Evolutionary conservation across 345 rosid species (phyloP).

Genomic region (Mallotus nudiflorus): DNA sequence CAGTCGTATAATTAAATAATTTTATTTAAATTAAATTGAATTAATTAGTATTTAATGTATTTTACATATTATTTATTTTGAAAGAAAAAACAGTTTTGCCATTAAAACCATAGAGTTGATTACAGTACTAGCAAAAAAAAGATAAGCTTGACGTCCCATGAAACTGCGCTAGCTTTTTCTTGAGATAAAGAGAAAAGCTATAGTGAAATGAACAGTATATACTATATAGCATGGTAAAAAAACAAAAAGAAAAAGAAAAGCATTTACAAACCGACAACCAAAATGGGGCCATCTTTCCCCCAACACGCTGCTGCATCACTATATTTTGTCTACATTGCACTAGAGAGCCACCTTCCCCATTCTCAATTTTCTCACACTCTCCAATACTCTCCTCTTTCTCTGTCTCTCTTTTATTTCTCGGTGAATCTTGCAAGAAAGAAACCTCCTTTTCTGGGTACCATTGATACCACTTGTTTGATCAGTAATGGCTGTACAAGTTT

Average conservation of each 20-base stretch:
- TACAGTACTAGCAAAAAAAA: too few relatives aligned
- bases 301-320: slow-evolving; percentile 3
- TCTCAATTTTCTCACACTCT: neutral
- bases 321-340: slow-evolving; percentile 5
- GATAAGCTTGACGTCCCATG: slow-evolving; percentile 8
- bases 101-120: too few relatives aligned
- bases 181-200: neutral
- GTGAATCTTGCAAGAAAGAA: slow-evolving; percentile 3
- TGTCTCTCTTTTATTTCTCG: neutral
- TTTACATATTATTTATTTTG: too few relatives aligned
- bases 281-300: slow-evolving; percentile 3
- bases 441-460: neutral
- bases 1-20: too few relatives aligned
- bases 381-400: neutral
- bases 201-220: neutral
- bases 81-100: too few relatives aligned
- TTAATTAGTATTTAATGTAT: too few relatives aligned
- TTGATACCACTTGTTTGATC: neutral
- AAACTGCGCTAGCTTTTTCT: neutral
- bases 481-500: slow-evolving; percentile 15
- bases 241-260: neutral
- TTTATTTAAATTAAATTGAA: too few relatives aligned
- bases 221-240: neutral
- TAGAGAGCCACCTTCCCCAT: neutral
- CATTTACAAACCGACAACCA: slow-evolving; percentile 11